Conservation (phyloP, 1,284 basidiomycete genomes). For the Papiliotrema terrestris region DNA sequence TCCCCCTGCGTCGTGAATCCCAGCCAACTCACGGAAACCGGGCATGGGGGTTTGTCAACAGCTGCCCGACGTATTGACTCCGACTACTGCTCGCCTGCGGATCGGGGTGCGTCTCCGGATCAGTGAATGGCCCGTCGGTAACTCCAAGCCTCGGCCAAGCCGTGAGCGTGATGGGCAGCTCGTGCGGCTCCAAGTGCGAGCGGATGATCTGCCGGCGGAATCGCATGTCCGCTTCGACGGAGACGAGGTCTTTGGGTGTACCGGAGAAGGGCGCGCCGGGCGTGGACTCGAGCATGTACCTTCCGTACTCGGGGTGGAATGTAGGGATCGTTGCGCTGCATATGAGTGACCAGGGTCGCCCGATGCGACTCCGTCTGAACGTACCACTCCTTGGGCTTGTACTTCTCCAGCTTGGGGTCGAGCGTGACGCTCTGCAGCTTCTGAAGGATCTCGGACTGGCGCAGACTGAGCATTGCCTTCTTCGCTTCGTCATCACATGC, state of each 20-base stretch:
- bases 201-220: slow-evolving; percentile 82
- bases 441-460: slow-evolving; percentile 88
- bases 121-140: slow-evolving; percentile 77
- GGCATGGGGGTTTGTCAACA: slow-evolving; percentile 94
- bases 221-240: slow-evolving; percentile 92
- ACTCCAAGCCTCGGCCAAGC: slow-evolving; percentile 92
- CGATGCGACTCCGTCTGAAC: slow-evolving; percentile 4
- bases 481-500: slow-evolving; percentile 78
- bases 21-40: slow-evolving; percentile 81
- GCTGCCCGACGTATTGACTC: slow-evolving; percentile 89
- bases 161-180: slow-evolving; percentile 89
- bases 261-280: slow-evolving; percentile 93
- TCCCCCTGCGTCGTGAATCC: neutral
- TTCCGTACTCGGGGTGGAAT: slow-evolving; percentile 98
- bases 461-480: slow-evolving; percentile 74
- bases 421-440: slow-evolving; percentile 70
- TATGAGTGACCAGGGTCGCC: neutral
- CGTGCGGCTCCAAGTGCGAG: slow-evolving; percentile 75
- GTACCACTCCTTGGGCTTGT: slow-evolving; percentile 36
- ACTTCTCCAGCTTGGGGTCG: slow-evolving; percentile 60
- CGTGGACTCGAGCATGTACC: slow-evolving; percentile 98
- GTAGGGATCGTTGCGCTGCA: slow-evolving; percentile 71
- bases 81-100: slow-evolving; percentile 70
- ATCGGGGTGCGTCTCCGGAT: slow-evolving; percentile 75
- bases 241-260: slow-evolving; percentile 74